Evolutionary conservation across 768 basidiomycete genomes (phyloP), one percentile per base, ranked within the genome.

Genomic region (Pulveroboletus sp.): DNA sequence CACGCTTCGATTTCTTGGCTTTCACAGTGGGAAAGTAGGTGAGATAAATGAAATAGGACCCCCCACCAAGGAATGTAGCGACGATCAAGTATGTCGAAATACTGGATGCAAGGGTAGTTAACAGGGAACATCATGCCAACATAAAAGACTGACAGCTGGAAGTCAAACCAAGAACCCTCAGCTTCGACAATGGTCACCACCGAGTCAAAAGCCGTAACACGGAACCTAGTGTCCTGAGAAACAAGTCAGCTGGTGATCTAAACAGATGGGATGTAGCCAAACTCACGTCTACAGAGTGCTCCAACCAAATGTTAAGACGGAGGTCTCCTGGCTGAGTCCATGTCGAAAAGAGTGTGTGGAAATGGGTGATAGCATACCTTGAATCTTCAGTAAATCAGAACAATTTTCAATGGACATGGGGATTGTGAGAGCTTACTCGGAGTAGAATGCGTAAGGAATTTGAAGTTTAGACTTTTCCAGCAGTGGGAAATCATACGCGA

Each of bases 121-220:
- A 56, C 36, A 39, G 5, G 27, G 50, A 52, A 41, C 14, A 41
- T 7, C 14, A 15, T 39, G n/a, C 39, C 1, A 35, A 9, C 7
- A 37, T 27, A 54, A 18, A 38, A n/a, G 24, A 70, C 88, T 39
- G 57, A 91, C 90, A 90, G 77, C 65, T 89, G 85, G 60, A 84
- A 74, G 67, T 93, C 90, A 56, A 91, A 81, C 63, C 84, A 75
- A 27, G 88, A 88, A 35, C 78, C 61, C 50, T 85, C 83, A 15
- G 90, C 88, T 63, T 93, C 89, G 33, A 92, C 86, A 31, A 93
- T 73, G 7, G 81, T 84, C 43, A 93, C 78, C 43, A 90, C 73
- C 1, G 83, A 82, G 57, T 92, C 87, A 59, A 81, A 90, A 0
- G 83, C 89, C 4, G 76, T 73, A 39, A 83, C 75, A n/a, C 78